These are phyloP conservation scores for Fusarium illudens DNA, from an alignment of 2,329 filamentous ascomycete species.

Conservation along the genomic window DNA sequence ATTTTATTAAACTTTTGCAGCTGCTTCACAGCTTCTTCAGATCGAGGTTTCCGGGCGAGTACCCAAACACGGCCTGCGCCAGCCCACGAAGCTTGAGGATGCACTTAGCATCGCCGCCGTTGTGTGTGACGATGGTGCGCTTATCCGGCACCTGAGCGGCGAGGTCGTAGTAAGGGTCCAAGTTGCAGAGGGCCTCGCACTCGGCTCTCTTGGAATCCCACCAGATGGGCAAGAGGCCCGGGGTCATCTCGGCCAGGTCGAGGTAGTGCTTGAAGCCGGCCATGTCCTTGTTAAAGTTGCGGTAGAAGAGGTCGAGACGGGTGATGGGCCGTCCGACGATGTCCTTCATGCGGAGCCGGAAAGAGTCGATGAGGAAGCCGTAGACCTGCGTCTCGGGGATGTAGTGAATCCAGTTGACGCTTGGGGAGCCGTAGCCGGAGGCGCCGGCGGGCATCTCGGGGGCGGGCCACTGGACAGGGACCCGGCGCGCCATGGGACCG, in stretches of 20 bases:
- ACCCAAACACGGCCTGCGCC: conserved; percentile 45
- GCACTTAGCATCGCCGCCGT: conserved; percentile 47
- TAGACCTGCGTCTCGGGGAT: conserved; percentile 52
- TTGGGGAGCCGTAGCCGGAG: neutral
- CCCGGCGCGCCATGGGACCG: neutral
- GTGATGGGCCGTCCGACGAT: neutral
- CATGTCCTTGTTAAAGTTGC: conserved; percentile 18
- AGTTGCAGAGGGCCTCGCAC: conserved; percentile 45
- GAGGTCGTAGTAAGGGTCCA: conserved; percentile 38
- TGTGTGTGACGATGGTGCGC: conserved; percentile 46
- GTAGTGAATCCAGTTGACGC: conserved; percentile 49
- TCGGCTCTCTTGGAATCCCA: conserved; percentile 48
- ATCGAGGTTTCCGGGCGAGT: neutral
- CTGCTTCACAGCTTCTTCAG: neutral
- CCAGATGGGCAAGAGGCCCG: conserved; percentile 49
- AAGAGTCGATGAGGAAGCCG: conserved; percentile 53
- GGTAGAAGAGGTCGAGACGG: conserved; percentile 28
- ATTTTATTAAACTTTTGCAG: too few species aligned
- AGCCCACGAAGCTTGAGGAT: conserved; percentile 55
- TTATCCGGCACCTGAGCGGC: conserved; percentile 35
- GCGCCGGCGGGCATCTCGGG: neutral
- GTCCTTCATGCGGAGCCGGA: conserved; percentile 52
- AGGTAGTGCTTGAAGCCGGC: conserved; percentile 48
- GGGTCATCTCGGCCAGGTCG: neutral
- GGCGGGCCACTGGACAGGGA: neutral